Conservation (phyloP, 345 rosid species). For the Trapa bicornis region DNA sequence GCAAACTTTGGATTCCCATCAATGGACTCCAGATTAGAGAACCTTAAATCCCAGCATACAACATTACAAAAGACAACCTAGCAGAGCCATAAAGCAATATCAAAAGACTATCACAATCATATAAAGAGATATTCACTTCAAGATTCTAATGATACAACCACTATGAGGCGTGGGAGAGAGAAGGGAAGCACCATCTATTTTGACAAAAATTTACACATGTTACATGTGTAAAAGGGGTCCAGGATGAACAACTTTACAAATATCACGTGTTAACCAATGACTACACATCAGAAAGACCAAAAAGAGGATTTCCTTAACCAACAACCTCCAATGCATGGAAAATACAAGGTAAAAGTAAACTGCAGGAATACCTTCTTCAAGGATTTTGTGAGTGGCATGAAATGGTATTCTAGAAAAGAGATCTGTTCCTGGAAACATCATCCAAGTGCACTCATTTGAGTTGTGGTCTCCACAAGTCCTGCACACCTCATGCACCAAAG, state of each 20-base stretch:
- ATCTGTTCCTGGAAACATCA: constrained; percentile 73
- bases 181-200: background rate
- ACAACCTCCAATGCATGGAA: background rate
- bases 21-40: background rate
- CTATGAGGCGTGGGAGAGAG: background rate
- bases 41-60: background rate
- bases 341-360: background rate
- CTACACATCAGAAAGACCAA: background rate
- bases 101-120: background rate
- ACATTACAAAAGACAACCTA: background rate
- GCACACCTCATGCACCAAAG: constrained; percentile 71
- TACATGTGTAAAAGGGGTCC: background rate
- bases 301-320: background rate
- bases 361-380: constrained; percentile 51
- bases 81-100: background rate
- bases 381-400: constrained; percentile 66
- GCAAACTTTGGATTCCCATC: background rate
- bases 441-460: constrained; percentile 58
- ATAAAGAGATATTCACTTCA: background rate
- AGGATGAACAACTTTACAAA: background rate
- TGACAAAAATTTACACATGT: background rate
- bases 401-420: constrained; percentile 58
- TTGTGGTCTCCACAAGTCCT: constrained; percentile 66
- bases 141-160: background rate
- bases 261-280: background rate